phyloP scores from a whole-genome alignment of 345 rosid genomes.

The Moringa oleifera region DNA sequence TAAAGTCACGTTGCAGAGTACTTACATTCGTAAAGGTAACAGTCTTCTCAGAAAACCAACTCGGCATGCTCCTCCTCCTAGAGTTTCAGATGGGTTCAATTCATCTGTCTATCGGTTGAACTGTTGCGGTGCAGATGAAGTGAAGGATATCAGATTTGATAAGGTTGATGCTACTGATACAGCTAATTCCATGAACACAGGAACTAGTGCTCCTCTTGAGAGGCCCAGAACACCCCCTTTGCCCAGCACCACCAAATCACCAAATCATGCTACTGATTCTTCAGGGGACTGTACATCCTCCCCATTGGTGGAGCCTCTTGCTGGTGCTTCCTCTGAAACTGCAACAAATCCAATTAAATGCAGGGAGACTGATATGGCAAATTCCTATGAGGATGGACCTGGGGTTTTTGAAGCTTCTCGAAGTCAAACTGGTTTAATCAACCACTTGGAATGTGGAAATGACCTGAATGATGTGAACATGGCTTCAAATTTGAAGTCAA shows the following conservation, averaged over 20 bases:
- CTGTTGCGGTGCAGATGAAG: constrained; percentile 33
- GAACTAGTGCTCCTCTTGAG: constrained; percentile 36
- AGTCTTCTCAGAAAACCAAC: constrained; percentile 79
- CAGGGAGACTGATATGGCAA: constrained; percentile 33
- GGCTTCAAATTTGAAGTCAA: constrained; percentile 35
- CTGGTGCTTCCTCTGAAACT: constrained; percentile 31
- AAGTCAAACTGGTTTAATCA: constrained; percentile 34
- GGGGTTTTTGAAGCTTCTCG: constrained; percentile 32
- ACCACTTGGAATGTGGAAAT: constrained; percentile 30
- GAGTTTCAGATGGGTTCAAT: constrained; percentile 30
- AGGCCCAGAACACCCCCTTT: constrained; percentile 53
- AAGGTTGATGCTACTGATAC: constrained; percentile 27
- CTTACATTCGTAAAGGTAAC: constrained; percentile 88
- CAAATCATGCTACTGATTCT: constrained; percentile 27
- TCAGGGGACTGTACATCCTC: constrained; percentile 32
- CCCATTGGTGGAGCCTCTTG: constrained; percentile 35
- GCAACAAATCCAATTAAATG: constrained; percentile 34
- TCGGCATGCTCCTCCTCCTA: constrained; percentile 33
- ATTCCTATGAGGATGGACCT: constrained; percentile 32
- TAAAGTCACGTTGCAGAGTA: constrained; percentile 25
- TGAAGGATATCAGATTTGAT: constrained; percentile 38
- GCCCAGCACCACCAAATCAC: constrained; percentile 32
- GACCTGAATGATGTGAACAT: constrained; percentile 32
- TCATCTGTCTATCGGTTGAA: constrained; percentile 39
- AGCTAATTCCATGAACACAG: constrained; percentile 27